Evolutionary conservation across 306 rosid species (phyloP).

Genomic region (Delonix regia): DNA sequence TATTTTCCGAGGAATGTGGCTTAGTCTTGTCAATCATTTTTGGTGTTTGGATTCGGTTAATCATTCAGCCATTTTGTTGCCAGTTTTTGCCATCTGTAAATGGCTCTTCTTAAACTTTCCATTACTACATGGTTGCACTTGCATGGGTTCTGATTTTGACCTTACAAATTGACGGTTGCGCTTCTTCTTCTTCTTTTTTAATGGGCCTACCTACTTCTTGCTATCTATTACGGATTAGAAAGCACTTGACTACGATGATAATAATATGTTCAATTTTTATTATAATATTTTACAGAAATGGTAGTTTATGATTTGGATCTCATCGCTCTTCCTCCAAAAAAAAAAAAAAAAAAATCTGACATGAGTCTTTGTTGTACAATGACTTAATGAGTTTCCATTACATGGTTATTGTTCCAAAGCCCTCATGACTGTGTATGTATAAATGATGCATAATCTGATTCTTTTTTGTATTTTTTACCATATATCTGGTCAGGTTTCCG

Average conservation of each 20-base stretch:
- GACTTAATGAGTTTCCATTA: background rate
- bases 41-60: background rate
- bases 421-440: background rate
- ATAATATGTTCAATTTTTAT: background rate
- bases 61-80: background rate
- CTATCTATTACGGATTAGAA: background rate
- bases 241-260: background rate
- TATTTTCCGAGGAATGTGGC: background rate
- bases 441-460: background rate
- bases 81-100: background rate
- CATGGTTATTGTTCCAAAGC: background rate
- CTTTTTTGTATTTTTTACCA: background rate
- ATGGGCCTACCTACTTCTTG: background rate
- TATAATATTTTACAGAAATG: background rate
- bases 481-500: slow-evolving; percentile 6
- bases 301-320: too few species aligned
- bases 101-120: background rate
- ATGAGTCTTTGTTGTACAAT: background rate
- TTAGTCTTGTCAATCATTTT: background rate
- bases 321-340: background rate
- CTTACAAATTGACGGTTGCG: background rate
- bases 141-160: background rate
- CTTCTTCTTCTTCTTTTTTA: background rate
- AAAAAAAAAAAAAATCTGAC: too few species aligned
- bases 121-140: background rate